phyloP scores from a whole-genome alignment of 805 yeast genomes.

The Myxozyma neotropica region DNA sequence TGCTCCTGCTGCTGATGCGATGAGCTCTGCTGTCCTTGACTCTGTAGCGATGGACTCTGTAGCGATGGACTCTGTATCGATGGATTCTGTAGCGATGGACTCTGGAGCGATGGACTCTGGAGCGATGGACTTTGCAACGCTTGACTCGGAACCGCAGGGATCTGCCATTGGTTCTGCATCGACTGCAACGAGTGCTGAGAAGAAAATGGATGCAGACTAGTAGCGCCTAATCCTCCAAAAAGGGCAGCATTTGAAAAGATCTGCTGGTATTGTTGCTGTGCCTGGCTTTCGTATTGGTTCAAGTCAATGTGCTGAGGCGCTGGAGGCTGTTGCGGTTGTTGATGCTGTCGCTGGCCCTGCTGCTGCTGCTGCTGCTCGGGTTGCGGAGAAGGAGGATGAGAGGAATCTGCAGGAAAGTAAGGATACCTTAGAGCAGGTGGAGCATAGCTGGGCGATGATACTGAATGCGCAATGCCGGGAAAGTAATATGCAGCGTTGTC shows the following conservation, averaged over 20 bases:
- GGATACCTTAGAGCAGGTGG: conserved; percentile 1
- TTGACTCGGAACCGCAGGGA: background rate
- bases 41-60: background rate
- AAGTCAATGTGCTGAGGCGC: background rate
- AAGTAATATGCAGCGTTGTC: conserved; percentile 1
- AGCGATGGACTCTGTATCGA: background rate
- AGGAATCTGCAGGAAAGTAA: background rate
- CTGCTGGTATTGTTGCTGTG: conserved; percentile 13
- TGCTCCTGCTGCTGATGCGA: background rate
- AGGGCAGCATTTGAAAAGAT: conserved; percentile 11
- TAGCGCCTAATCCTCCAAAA: background rate
- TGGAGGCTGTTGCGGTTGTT: background rate
- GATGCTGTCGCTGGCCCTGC: conserved; percentile 1
- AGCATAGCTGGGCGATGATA: background rate
- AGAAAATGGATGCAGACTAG: background rate
- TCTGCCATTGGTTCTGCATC: conserved; percentile 8
- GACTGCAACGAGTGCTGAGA: background rate
- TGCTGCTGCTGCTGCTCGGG: conserved; percentile 5
- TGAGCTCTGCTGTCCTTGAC: background rate
- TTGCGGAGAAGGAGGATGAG: background rate
- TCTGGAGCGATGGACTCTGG: background rate
- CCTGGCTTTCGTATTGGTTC: conserved; percentile 3
- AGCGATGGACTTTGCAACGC: background rate
- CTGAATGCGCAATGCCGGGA: background rate
- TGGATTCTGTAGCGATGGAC: background rate